Conservation (phyloP, 2,329 filamentous ascomycete species). For the Colletotrichum echinochloae region DNA sequence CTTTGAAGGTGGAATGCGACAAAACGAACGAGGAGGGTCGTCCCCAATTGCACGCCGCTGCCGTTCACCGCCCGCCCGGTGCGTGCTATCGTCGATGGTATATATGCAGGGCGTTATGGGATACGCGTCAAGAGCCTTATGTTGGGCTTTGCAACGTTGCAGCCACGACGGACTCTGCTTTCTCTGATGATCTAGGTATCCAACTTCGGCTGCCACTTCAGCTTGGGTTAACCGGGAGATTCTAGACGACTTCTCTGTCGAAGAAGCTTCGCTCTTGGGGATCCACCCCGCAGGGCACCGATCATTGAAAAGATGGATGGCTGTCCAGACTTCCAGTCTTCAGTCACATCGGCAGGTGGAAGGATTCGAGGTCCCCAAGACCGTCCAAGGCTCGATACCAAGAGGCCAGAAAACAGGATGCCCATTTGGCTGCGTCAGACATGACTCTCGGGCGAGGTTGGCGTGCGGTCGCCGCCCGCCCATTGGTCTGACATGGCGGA, state of each 20-base stretch:
- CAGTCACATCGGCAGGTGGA: background rate
- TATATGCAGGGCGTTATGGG: background rate
- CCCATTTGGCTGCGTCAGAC: slow-evolving; percentile 26
- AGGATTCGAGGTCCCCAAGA: slow-evolving; percentile 32
- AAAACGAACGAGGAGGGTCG: background rate
- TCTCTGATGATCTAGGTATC: background rate
- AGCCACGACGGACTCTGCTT: slow-evolving; percentile 1
- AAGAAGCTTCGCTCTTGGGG: slow-evolving; percentile 8
- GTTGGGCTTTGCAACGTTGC: slow-evolving; percentile 10
- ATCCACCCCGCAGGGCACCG: background rate
- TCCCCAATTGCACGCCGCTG: background rate
- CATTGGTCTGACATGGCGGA: slow-evolving; percentile 33
- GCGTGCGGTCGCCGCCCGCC: slow-evolving; percentile 3
- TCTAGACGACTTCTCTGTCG: background rate
- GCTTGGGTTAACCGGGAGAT: background rate
- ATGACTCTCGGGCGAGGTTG: slow-evolving; percentile 35
- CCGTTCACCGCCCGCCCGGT: background rate
- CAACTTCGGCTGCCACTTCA: background rate
- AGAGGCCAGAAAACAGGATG: slow-evolving; percentile 2
- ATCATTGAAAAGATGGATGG: background rate
- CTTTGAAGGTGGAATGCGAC: background rate
- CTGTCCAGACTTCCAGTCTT: background rate
- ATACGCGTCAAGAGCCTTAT: slow-evolving; percentile 29
- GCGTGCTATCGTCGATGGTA: background rate
- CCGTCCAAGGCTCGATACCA: slow-evolving; percentile 18